phyloP scores from a whole-genome alignment of 2,329 filamentous ascomycete genomes.

The Zalaria sp. region DNA sequence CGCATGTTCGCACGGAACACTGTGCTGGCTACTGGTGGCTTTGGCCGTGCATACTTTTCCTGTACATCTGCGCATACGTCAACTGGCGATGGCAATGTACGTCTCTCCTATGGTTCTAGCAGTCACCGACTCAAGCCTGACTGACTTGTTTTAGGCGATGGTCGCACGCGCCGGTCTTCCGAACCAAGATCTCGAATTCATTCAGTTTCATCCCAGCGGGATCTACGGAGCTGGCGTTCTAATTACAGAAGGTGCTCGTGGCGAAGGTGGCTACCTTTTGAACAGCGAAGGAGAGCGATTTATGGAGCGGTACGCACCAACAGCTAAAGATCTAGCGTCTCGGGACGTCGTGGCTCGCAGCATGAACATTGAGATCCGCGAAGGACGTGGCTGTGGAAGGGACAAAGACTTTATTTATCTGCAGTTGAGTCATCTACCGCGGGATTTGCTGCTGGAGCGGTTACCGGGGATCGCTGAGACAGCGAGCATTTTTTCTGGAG shows the following conservation, averaged over 20 bases:
- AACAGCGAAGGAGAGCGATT: slow-evolving; percentile 35
- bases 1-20: slow-evolving; percentile 34
- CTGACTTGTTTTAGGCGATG: slow-evolving; percentile 23
- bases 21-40: slow-evolving; percentile 34
- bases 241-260: slow-evolving; percentile 36
- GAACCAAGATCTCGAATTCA: slow-evolving; percentile 37
- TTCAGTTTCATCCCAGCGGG: slow-evolving; percentile 36
- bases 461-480: slow-evolving; percentile 38
- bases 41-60: slow-evolving; percentile 36
- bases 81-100: slow-evolving; percentile 32
- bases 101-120: neutral
- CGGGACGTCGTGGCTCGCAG: slow-evolving; percentile 32
- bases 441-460: slow-evolving; percentile 32
- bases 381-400: slow-evolving; percentile 30
- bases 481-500: slow-evolving; percentile 34
- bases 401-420: slow-evolving; percentile 35
- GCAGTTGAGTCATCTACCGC: slow-evolving; percentile 32
- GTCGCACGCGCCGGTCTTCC: slow-evolving; percentile 33
- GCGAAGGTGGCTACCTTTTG: slow-evolving; percentile 36
- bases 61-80: slow-evolving; percentile 35
- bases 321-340: slow-evolving; percentile 34
- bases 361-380: slow-evolving; percentile 36
- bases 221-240: slow-evolving; percentile 37
- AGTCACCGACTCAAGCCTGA: neutral
- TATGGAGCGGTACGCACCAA: slow-evolving; percentile 38